These are phyloP conservation scores for Verbascum thapsus DNA, from an alignment of 257 asterid genomes.

Conservation along the genomic window DNA sequence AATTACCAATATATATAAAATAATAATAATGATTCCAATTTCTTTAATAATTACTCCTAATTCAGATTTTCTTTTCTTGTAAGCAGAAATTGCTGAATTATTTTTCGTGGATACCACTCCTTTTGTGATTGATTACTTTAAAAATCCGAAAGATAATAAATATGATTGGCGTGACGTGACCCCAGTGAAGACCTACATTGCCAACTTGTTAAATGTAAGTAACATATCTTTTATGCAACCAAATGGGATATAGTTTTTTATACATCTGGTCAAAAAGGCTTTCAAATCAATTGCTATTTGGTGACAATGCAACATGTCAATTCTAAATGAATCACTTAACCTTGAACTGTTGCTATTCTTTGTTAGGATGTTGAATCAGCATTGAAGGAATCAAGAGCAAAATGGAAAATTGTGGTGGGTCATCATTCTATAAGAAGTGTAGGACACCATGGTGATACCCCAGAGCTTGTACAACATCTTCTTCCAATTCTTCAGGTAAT, in stretches of 20 bases:
- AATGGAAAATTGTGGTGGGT: constrained; percentile 90
- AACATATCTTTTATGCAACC: neutral
- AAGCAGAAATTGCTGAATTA: constrained; percentile 65
- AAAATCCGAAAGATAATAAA: constrained; percentile 46
- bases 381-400: constrained; percentile 61
- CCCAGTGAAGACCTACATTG: constrained; percentile 46
- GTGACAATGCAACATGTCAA: no score
- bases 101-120: constrained; percentile 85
- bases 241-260: neutral
- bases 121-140: constrained; percentile 57
- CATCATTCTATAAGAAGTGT: constrained; percentile 86
- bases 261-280: no score
- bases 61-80: neutral
- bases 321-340: neutral
- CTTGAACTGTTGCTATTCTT: neutral
- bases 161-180: constrained; percentile 80
- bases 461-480: constrained; percentile 62
- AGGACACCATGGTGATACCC: constrained; percentile 90
- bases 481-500: constrained; percentile 89
- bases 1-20: no score
- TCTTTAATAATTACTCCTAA: neutral
- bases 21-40: no score
- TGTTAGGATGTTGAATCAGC: constrained; percentile 68
- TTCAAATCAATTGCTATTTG: no score
- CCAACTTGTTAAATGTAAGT: constrained; percentile 46